These are phyloP conservation scores for Cercophora scortea DNA, from an alignment of 495 filamentous ascomycete species.

Conservation along the genomic window DNA sequence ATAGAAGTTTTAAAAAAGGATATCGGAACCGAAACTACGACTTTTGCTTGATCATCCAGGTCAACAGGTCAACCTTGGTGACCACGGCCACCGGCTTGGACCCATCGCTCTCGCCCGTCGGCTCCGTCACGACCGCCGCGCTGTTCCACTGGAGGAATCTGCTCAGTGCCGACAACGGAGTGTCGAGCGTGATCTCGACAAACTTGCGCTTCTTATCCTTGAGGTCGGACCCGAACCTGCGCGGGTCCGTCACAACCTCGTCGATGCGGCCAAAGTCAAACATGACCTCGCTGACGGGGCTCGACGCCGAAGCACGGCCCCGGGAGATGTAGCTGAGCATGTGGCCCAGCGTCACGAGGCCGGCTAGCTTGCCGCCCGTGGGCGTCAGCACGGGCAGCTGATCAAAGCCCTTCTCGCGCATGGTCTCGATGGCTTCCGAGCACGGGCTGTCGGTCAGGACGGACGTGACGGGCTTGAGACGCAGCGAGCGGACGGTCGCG, in stretches of 20 bases:
- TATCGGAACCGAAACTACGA: constrained; percentile 1
- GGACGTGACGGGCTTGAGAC: constrained; percentile 87
- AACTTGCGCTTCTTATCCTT: constrained; percentile 57
- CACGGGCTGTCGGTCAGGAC: constrained; percentile 60
- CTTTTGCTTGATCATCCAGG: constrained; percentile 79
- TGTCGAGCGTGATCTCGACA: constrained; percentile 89
- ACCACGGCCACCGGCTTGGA: constrained; percentile 75
- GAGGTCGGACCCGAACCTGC: constrained; percentile 46
- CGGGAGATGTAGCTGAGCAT: constrained; percentile 81
- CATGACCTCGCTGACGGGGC: constrained; percentile 82
- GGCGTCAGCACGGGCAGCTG: constrained; percentile 83
- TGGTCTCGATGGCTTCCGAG: constrained; percentile 84
- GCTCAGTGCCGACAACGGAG: constrained; percentile 71
- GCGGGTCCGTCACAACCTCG: constrained; percentile 80
- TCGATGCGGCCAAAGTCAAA: constrained; percentile 83
- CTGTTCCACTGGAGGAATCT: constrained; percentile 97
- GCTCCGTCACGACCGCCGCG: constrained; percentile 86
- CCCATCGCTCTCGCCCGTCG: constrained; percentile 36
- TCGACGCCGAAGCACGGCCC: constrained; percentile 64
- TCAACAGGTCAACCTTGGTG: constrained; percentile 91
- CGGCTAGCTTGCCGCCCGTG: constrained; percentile 64
- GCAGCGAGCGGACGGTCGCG: constrained; percentile 70
- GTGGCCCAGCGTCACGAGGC: constrained; percentile 89
- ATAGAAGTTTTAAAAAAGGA: neutral
- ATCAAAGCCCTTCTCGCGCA: constrained; percentile 95